These are phyloP conservation scores for Penicillium sp. DNA, from an alignment of 2,329 filamentous ascomycete species.

Conservation along the genomic window DNA sequence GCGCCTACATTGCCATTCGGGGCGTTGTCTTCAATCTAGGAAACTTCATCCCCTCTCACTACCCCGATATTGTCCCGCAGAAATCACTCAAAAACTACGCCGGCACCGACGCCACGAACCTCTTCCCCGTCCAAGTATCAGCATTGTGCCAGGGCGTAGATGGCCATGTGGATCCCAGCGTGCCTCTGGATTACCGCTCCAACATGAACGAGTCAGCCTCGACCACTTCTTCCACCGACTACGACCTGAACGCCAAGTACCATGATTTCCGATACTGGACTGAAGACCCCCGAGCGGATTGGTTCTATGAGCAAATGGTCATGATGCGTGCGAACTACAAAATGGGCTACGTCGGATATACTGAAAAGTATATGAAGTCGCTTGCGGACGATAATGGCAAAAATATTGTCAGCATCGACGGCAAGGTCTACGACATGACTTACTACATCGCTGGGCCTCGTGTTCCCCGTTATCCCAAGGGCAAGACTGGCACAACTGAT, in stretches of 20 bases:
- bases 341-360: constrained; percentile 86
- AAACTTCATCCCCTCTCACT: constrained; percentile 73
- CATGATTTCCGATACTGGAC: constrained; percentile 90
- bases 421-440: constrained; percentile 85
- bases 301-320: constrained; percentile 88
- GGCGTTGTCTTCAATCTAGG: constrained; percentile 85
- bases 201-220: constrained; percentile 70
- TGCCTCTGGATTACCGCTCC: constrained; percentile 81
- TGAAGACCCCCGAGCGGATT: constrained; percentile 81
- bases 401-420: constrained; percentile 75
- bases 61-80: constrained; percentile 65
- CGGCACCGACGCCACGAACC: constrained; percentile 78
- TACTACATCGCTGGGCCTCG: constrained; percentile 78
- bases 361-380: constrained; percentile 71
- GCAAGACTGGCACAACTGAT: constrained; percentile 49
- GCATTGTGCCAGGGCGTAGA: constrained; percentile 81
- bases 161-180: constrained; percentile 65
- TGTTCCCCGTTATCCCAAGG: constrained; percentile 58
- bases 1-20: constrained; percentile 77
- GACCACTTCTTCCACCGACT: constrained; percentile 63
- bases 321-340: constrained; percentile 75
- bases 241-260: constrained; percentile 75
- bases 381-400: constrained; percentile 62
- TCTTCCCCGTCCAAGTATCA: constrained; percentile 94
- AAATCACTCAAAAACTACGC: constrained; percentile 76